phyloP scores from a whole-genome alignment of 2,329 filamentous ascomycete species.

The Tolypocladium ophioglossoides region DNA sequence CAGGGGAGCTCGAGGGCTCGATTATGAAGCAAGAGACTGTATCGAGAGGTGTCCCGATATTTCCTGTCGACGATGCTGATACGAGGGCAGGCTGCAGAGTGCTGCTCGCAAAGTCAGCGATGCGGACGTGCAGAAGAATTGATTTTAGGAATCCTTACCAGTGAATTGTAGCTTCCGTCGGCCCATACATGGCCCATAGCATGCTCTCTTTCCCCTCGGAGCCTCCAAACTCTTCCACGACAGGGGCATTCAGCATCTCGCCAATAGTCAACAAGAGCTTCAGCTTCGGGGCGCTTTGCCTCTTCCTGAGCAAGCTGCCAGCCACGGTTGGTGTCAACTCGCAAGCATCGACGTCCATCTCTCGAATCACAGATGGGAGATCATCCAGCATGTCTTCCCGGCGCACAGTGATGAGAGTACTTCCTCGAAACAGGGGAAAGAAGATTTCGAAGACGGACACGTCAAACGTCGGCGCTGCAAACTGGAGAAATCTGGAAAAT shows the following conservation, averaged over 20 bases:
- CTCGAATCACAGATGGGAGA: conserved; percentile 54
- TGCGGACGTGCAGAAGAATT: background rate
- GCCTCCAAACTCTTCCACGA: conserved; percentile 72
- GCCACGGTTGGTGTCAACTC: conserved; percentile 86
- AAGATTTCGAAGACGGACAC: conserved; percentile 94
- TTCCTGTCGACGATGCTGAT: conserved; percentile 45
- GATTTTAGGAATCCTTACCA: conserved; percentile 34
- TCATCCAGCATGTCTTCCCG: conserved; percentile 64
- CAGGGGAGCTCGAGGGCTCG: conserved; percentile 25
- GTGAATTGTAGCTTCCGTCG: conserved; percentile 85
- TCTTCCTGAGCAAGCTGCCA: conserved; percentile 60
- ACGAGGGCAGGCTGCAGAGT: conserved; percentile 59
- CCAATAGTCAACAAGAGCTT: conserved; percentile 75
- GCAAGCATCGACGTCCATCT: conserved; percentile 65
- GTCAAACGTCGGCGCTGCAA: conserved; percentile 87
- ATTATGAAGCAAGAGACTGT: conserved; percentile 73
- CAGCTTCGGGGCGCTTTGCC: conserved; percentile 56
- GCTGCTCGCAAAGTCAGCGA: conserved; percentile 23
- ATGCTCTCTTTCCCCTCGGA: conserved; percentile 43
- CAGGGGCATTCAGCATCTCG: conserved; percentile 75
- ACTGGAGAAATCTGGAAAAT: conserved; percentile 78
- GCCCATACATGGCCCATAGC: conserved; percentile 88
- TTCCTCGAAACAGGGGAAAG: conserved; percentile 67
- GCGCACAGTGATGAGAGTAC: conserved; percentile 62
- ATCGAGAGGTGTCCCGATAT: conserved; percentile 68